Evolutionary conservation across 352 stramenopile species (phyloP).

Genomic region (Globisporangium echinulatum): DNA sequence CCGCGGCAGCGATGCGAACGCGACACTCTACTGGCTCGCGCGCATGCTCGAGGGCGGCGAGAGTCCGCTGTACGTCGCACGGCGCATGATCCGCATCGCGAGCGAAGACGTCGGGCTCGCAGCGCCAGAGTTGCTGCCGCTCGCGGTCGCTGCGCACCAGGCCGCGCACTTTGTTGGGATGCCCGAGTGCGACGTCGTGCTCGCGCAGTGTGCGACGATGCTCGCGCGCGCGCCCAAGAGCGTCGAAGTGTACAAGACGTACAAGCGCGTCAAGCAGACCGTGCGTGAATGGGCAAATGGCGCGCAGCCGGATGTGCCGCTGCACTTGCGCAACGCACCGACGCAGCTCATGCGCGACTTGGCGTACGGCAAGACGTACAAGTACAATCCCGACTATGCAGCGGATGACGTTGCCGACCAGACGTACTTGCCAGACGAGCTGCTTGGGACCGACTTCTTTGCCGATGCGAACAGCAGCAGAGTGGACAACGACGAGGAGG

Average conservation of each 20-base stretch:
- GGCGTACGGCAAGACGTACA: slow-evolving; percentile 73
- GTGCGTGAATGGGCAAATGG: slow-evolving; percentile 50
- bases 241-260: slow-evolving; percentile 78
- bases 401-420: slow-evolving; percentile 65
- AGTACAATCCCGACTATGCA: slow-evolving; percentile 78
- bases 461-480: too few species aligned
- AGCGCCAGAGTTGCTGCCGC: slow-evolving; percentile 56
- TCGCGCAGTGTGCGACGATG: slow-evolving; percentile 75
- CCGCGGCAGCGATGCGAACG: slow-evolving; percentile 76
- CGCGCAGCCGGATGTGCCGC: slow-evolving; percentile 59
- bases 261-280: slow-evolving; percentile 68
- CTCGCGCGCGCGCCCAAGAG: slow-evolving; percentile 79
- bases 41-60: slow-evolving; percentile 85
- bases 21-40: slow-evolving; percentile 78
- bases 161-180: slow-evolving; percentile 74
- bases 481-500: too few species aligned
- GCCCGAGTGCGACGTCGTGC: slow-evolving; percentile 79
- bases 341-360: slow-evolving; percentile 76
- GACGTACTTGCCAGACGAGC: slow-evolving; percentile 74
- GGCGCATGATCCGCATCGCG: slow-evolving; percentile 79
- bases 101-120: slow-evolving; percentile 80
- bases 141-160: slow-evolving; percentile 69
- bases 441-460: slow-evolving; percentile 9
- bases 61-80: slow-evolving; percentile 73
- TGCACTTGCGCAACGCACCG: slow-evolving; percentile 79